Evolutionary conservation across 345 rosid genomes (phyloP).

Genomic region (Eucalyptus tenuipes): DNA sequence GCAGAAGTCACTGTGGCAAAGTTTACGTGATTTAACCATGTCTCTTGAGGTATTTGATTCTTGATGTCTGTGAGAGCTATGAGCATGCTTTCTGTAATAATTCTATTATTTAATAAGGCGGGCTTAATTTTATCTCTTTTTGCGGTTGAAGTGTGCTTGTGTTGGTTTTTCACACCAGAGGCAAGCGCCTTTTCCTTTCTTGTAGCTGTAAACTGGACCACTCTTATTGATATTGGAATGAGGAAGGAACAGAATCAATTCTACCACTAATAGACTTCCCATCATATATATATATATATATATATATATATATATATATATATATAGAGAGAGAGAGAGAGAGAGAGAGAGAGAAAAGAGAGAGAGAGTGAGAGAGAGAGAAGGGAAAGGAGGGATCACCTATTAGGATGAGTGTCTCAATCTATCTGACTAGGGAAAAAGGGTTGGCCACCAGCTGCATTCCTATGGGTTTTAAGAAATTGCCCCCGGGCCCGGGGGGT

Average conservation of each 20-base stretch:
- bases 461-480: background rate
- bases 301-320: too few relatives aligned
- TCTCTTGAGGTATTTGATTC: background rate
- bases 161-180: background rate
- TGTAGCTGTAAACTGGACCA: background rate
- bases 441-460: background rate
- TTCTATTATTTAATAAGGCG: background rate
- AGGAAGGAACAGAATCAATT: background rate
- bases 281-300: background rate
- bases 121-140: background rate
- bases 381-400: background rate
- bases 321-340: too few relatives aligned
- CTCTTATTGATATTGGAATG: background rate
- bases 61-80: background rate
- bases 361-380: accelerated
- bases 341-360: too few relatives aligned
- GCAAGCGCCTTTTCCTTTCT: background rate
- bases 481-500: too few relatives aligned
- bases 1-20: background rate
- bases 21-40: background rate
- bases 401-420: background rate
- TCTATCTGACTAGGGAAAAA: background rate
- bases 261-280: background rate
- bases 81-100: background rate
- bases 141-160: background rate